Base-by-base conservation (phyloP, 2,329 filamentous ascomycete genomes). In the Didymellaceae sp. region DNA sequence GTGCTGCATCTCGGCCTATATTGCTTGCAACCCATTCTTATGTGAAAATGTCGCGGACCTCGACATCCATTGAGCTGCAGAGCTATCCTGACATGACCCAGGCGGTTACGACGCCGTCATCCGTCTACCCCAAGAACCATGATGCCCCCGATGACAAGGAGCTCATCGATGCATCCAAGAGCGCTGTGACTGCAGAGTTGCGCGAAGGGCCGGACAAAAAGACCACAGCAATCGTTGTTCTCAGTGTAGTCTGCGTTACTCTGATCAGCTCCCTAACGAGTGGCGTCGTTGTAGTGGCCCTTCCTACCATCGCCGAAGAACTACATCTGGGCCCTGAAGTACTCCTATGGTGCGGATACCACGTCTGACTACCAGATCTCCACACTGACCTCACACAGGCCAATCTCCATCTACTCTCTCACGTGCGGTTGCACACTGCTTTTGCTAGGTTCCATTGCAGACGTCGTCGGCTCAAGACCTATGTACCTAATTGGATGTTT, bases 381-480 rank as follows among this genome's bases (percentile, higher is more conserved):
- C 11, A 24, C 50, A 32, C 48, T 62, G 16, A 60, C 56, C 37
- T 1, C 16, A 57, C 26, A 6, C 33, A 72, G 70, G 70, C 71
- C 70, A 4, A 61, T 68, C n/a, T 73, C 70, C 1, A 62, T 74
- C 10, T 72, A 72, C 44, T 55, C 69, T 3, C 56, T 82, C 13
- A 78, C 78, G 0, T 76, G 75, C 42, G 79, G 77, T 37, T 79
- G 78, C 34, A 77, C 76, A 5, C 74, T 83, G 0, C 70, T 83
- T 1, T 61, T 82, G 2, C 73, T 75, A 3, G 81, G 81, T 3
- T 77, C 80, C 3, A 63, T 83, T 6, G 75, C 79, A 6, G 80
- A 83, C 65, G 75, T 80, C 0, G 70, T 82, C 3, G 81, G 81
- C 0, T 75, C 73, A 33, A 65, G 76, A 40, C 57, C 72, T 28